Evolutionary conservation across 1,139 yeast genomes (phyloP).

Genomic region (Arxiozyma slooffiae): DNA sequence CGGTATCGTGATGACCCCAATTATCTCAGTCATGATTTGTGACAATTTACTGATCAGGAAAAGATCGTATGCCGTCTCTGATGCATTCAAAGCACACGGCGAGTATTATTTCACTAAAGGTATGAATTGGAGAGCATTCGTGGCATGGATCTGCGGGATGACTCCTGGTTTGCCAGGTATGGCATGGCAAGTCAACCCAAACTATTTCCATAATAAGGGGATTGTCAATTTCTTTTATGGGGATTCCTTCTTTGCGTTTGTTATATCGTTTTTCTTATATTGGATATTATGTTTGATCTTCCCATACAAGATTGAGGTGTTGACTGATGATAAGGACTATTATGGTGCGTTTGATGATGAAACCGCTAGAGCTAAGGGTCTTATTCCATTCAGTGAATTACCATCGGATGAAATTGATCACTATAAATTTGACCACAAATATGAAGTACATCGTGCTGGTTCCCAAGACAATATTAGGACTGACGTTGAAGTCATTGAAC

Average conservation of each 20-base stretch:
- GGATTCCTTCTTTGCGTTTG: conserved; percentile 35
- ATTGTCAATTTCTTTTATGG: conserved; percentile 36
- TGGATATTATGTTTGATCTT: conserved; percentile 32
- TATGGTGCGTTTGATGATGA: conserved; percentile 35
- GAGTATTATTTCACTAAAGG: conserved; percentile 36
- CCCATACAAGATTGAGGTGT: conserved; percentile 33
- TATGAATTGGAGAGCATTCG: conserved; percentile 36
- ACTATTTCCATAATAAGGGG: conserved; percentile 30
- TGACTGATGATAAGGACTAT: conserved; percentile 33
- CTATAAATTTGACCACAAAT: conserved; percentile 4
- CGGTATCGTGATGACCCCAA: conserved; percentile 39
- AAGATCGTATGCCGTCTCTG: conserved; percentile 32
- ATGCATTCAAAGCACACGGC: conserved; percentile 32
- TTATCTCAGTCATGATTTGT: conserved; percentile 36
- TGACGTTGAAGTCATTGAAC: neutral
- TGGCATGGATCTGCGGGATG: conserved; percentile 35
- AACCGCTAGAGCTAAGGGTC: conserved; percentile 30
- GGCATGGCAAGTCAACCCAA: conserved; percentile 30
- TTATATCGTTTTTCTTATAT: conserved; percentile 34
- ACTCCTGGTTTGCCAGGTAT: conserved; percentile 40
- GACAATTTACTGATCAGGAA: conserved; percentile 36
- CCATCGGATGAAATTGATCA: conserved; percentile 21
- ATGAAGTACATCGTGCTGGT: conserved; percentile 1
- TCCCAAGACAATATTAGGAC: neutral
- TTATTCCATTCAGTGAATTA: conserved; percentile 28